These are phyloP conservation scores for Persicaria tinctoria DNA, from an alignment of 148 eudicot genomes.

Conservation along the genomic window DNA sequence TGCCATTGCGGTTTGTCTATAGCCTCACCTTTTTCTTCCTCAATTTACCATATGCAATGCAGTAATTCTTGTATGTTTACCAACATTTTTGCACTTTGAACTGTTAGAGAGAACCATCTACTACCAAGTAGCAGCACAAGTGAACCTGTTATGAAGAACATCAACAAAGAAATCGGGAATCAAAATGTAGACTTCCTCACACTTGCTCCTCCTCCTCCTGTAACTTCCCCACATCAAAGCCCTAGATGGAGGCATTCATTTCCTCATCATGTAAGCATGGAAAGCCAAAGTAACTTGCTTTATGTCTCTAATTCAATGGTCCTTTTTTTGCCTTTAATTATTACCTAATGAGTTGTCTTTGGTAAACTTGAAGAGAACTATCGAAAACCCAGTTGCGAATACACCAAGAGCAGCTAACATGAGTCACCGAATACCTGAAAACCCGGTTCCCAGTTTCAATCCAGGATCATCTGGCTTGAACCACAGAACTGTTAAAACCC, in stretches of 20 bases:
- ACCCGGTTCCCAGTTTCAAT: too few species aligned
- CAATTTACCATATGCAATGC: background rate
- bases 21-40: background rate
- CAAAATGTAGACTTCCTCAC: constrained; percentile 15
- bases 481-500: too few species aligned
- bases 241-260: constrained; percentile 18
- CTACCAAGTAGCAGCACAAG: constrained; percentile 13
- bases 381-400: background rate
- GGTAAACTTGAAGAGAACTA: background rate
- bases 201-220: constrained; percentile 15
- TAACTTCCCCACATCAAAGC: constrained; percentile 15
- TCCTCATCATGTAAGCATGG: background rate
- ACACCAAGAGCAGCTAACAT: background rate
- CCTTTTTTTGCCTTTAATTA: background rate
- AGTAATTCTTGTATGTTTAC: background rate
- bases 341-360: background rate
- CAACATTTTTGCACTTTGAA: background rate
- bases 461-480: background rate
- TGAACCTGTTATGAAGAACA: constrained; percentile 17
- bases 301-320: too few species aligned
- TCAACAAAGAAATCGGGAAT: constrained; percentile 14
- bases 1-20: background rate
- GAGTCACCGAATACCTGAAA: background rate
- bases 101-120: constrained; percentile 30
- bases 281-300: too few species aligned